Base-by-base conservation (phyloP, 306 rosid species). In the Pterocarpus santalinus region DNA sequence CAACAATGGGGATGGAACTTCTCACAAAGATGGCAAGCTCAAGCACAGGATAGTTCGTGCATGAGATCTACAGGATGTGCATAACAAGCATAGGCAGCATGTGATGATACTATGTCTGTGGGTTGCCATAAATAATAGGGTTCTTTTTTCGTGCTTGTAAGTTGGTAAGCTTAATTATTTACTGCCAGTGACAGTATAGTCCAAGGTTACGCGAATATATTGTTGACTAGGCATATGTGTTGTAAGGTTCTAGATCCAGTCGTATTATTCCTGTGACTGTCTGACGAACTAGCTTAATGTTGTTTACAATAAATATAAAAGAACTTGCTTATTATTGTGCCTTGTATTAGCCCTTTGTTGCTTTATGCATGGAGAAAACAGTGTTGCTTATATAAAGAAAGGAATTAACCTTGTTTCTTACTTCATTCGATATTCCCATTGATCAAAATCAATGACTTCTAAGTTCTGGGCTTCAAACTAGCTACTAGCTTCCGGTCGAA, bases 21-120 rank as follows among this genome's bases (percentile, higher is more conserved):
- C 86, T 13, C 79, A 58, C 11, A 30, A 58, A 58, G 32, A 60
- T 61, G 77, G 81, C 57, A 80, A 84, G 76, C 65, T 75, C 81
- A 34, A 81, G 76, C 75, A 22, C 41, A 13, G 17, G 34, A 28
- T 51, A 22, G 76, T 81, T 33, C 87, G 70, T 83, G 76, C 58
- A 66, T 79, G 76, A 83, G 65, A 61, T 44, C 28, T 22, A 22
- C 28, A 22, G 28, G 28, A 22, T 22, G 28, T 22, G 28, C 28
- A 22, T 22, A 22, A 22, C 28, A 22, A 22, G 28, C 28, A 22
- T 22, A 22, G 28, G 28, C 28, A 22, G 28, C 28, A 22, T 22
- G 66, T 55, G 14, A 62, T 22, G 34, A 65, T 11, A n/a, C 15
- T 35, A 63, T 22, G 28, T 22, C 2, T 46, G 1, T 6, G 35